Base-by-base conservation (phyloP, 2,329 filamentous ascomycete genomes). In the Nemania sp. region DNA sequence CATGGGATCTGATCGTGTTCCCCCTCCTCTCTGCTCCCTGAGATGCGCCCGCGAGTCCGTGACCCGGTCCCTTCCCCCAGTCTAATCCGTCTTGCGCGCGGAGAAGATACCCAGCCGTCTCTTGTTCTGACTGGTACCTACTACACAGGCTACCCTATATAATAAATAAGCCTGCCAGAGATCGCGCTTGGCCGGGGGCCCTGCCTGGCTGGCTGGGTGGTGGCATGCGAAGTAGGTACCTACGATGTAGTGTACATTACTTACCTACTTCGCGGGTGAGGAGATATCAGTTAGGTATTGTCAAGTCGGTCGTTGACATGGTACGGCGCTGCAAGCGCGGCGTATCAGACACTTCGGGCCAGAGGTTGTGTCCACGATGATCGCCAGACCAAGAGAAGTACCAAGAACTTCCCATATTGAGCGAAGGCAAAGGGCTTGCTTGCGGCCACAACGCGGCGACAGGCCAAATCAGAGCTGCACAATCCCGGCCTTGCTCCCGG, bases 71-170 rank as follows among this genome's bases (percentile, higher is more conserved):
- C 62, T 34, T 25, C 52, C 48, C 56, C 60, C 56, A 55, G 53
- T 60, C 56, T 62, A 39, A 55, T 64, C 59, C 62, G 62, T 64
- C 52, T 29, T 55, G 47, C 42, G 55, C 55, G 62, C 62, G 54
- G 55, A 64, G 55, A 56, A 59, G 55, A 62, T 59, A 60, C 42
- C 51, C 39, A 53, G 57, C 54, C 57, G 52, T 3, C 25, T 54
- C 35, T 57, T 37, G 54, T 35, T 40, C 47, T 53, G 60, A 54
- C 50, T 51, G 54, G 50, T 47, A 29, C 25, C 25, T n/a, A n/a
- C n/a, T n/a, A n/a, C n/a, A n/a, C n/a, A n/a, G n/a, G n/a, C n/a
- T n/a, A 46, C 40, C 49, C 48, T 48, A 49, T 57, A 55, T 52
- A 29, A 29, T 29, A 29, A 59, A 45, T 46, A 47, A 35, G 55